Percentiles rank a stretch among this genome's conserved stretches.
These are phyloP conservation scores for Aureobasidium vineae DNA, from an alignment of 2,329 filamentous ascomycete genomes.

Conservation along the genomic window DNA sequence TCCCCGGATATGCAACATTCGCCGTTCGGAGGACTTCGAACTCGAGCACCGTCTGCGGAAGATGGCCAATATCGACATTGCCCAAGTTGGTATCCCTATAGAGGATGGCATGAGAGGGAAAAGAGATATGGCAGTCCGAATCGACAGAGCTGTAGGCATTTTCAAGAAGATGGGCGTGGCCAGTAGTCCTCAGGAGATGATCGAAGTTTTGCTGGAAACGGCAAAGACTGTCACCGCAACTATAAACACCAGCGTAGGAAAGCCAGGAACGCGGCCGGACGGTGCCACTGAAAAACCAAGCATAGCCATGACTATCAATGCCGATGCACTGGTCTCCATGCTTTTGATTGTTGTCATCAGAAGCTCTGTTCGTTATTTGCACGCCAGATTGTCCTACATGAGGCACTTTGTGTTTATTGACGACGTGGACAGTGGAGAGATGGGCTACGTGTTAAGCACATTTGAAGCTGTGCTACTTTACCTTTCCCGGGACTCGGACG, in stretches of 20 bases:
- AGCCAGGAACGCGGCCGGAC: conserved; percentile 38
- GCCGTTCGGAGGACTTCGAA: conserved; percentile 78
- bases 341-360: conserved; percentile 90
- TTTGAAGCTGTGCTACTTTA: conserved; percentile 93
- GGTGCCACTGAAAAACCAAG: conserved; percentile 52
- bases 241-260: conserved; percentile 36
- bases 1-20: conserved; percentile 73
- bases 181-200: conserved; percentile 83
- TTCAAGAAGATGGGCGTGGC: conserved; percentile 82
- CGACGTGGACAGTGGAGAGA: conserved; percentile 93
- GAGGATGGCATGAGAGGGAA: conserved; percentile 76
- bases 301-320: conserved; percentile 67
- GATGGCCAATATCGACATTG: conserved; percentile 92
- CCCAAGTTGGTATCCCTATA: conserved; percentile 85
- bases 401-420: conserved; percentile 97
- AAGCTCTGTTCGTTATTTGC: conserved; percentile 80
- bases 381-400: conserved; percentile 90
- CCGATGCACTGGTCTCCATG: conserved; percentile 88
- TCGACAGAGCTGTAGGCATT: conserved; percentile 77
- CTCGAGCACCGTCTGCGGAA: conserved; percentile 86
- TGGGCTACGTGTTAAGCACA: conserved; percentile 93
- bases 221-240: conserved; percentile 75
- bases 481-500: conserved; percentile 75
- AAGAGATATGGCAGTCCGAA: conserved; percentile 71
- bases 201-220: conserved; percentile 73